Percentiles rank a stretch among this genome's conserved stretches.
phyloP scores from a whole-genome alignment of 768 basidiomycete species.

The Amanita thiersii region DNA sequence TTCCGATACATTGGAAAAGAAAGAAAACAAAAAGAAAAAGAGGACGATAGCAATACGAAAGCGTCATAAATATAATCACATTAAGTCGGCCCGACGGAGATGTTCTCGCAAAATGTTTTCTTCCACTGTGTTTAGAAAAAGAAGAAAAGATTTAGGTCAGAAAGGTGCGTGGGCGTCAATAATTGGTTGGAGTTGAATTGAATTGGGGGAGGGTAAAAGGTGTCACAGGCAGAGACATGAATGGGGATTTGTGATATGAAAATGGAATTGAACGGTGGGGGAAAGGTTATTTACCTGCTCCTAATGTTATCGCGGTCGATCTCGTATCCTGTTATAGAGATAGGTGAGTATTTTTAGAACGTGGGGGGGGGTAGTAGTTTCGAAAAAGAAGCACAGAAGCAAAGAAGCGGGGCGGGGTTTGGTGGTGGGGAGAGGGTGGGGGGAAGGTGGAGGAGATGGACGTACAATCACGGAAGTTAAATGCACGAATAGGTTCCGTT shows the following conservation, averaged over 20 bases:
- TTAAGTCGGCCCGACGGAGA: constrained; percentile 60
- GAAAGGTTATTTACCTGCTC: constrained; percentile 40
- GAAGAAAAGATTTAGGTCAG: neutral
- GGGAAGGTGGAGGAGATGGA: no score
- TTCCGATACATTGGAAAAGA: neutral
- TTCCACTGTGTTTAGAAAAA: no score
- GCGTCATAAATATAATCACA: constrained; percentile 28
- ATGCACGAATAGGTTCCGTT: constrained; percentile 64
- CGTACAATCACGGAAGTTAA: constrained; percentile 73
- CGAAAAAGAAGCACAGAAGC: no score
- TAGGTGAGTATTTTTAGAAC: constrained; percentile 3
- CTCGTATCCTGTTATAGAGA: constrained; percentile 50
- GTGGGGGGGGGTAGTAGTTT: constrained; percentile 1
- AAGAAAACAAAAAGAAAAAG: neutral
- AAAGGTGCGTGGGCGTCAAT: no score
- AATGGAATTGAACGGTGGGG: neutral
- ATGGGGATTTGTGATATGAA: neutral
- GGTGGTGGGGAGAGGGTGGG: no score
- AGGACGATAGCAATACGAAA: neutral
- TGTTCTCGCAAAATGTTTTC: constrained; percentile 69
- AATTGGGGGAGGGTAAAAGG: constrained; percentile 9
- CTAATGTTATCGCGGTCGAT: constrained; percentile 64
- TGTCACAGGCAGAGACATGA: constrained; percentile 1
- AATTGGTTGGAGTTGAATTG: no score
- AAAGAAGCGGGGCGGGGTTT: no score